Evolutionary conservation across 2,329 filamentous ascomycete genomes (phyloP).

Genomic region (Paraphaeosphaeria sporulosa): DNA sequence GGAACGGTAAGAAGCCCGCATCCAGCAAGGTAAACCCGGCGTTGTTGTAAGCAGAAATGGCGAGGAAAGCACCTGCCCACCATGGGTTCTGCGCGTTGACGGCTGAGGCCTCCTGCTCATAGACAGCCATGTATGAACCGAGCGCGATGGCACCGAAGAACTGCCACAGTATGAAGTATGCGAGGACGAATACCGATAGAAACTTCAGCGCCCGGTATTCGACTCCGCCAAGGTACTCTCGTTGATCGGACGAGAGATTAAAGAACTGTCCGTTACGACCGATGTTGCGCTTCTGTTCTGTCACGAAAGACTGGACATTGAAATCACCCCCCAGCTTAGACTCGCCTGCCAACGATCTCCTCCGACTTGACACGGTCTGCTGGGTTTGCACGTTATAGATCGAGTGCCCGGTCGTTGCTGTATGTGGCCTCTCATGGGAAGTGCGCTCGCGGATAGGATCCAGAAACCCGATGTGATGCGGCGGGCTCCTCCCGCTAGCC

Average conservation of each 20-base stretch:
- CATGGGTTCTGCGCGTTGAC: conserved; percentile 30
- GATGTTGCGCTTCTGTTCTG: conserved; percentile 33
- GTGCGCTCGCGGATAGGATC: conserved; percentile 27
- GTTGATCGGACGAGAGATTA: conserved; percentile 30
- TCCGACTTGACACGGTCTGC: conserved; percentile 25
- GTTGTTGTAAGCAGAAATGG: conserved; percentile 31
- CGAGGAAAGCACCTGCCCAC: conserved; percentile 26
- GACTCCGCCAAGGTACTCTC: conserved; percentile 31
- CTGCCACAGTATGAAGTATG: conserved; percentile 31
- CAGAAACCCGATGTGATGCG: conserved; percentile 31
- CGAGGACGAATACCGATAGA: conserved; percentile 26
- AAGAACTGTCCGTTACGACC: conserved; percentile 30
- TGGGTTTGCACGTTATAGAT: conserved; percentile 29
- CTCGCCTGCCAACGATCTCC: conserved; percentile 25
- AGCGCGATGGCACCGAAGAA: conserved; percentile 29
- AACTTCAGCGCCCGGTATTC: conserved; percentile 33
- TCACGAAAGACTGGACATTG: conserved; percentile 31
- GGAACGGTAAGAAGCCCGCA: conserved; percentile 30
- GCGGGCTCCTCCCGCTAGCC: conserved; percentile 18
- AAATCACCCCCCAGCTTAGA: conserved; percentile 25
- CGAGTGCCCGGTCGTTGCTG: conserved; percentile 28
- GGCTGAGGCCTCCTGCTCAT: conserved; percentile 28
- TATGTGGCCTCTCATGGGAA: conserved; percentile 24
- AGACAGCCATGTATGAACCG: conserved; percentile 28
- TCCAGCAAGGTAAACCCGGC: conserved; percentile 30